Percentiles rank a stretch among this genome's conserved stretches.
phyloP scores from a whole-genome alignment of 163 green algal genomes.

The Smithsoniella earleae region DNA sequence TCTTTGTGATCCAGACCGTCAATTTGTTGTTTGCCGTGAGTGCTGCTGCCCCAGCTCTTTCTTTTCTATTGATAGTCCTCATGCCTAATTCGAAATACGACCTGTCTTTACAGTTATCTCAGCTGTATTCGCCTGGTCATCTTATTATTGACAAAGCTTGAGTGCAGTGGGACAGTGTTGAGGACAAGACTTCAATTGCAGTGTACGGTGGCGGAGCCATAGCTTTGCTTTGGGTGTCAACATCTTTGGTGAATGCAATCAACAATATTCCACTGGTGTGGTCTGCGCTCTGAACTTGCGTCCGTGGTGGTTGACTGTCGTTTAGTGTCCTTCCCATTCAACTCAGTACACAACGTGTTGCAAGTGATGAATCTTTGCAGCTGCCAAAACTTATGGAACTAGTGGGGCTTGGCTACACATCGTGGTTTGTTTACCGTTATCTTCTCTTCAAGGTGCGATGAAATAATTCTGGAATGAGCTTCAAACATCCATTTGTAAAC shows the following conservation, averaged over 20 bases:
- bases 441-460: constrained; percentile 81
- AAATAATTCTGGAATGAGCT: neutral
- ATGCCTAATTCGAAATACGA: too few relatives aligned
- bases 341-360: too few relatives aligned
- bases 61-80: too few relatives aligned
- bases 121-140: too few relatives aligned
- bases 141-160: too few relatives aligned
- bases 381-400: constrained; percentile 82
- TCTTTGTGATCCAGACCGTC: too few relatives aligned
- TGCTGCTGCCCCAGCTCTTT: too few relatives aligned
- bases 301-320: too few relatives aligned
- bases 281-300: too few relatives aligned
- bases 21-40: too few relatives aligned
- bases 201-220: constrained; percentile 69
- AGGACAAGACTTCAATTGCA: constrained; percentile 81
- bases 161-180: constrained; percentile 80
- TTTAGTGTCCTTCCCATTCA: too few relatives aligned
- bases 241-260: constrained; percentile 74
- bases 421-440: constrained; percentile 83
- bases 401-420: constrained; percentile 75
- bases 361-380: constrained; percentile 45
- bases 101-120: too few relatives aligned
- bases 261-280: constrained; percentile 79
- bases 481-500: neutral
- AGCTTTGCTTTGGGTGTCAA: constrained; percentile 73